Evolutionary conservation across 1,284 basidiomycete species (phyloP).

Genomic region (Ceratobasidium sp.): DNA sequence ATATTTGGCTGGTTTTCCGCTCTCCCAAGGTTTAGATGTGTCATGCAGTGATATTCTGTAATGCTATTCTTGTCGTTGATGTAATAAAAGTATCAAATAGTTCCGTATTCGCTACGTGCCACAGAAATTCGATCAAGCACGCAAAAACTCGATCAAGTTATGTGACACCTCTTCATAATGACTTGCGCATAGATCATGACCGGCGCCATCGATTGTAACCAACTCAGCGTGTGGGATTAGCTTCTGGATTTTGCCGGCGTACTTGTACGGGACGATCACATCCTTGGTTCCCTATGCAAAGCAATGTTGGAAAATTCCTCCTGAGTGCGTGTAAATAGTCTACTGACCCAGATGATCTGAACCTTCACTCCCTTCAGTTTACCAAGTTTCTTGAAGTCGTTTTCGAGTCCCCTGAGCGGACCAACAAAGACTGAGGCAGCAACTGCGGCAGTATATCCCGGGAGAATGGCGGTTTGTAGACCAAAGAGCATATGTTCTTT

Average conservation of each 20-base stretch:
- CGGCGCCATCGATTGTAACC: constrained; percentile 63
- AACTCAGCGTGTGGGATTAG: constrained; percentile 62
- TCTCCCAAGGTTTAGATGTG: no score
- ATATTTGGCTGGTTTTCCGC: no score
- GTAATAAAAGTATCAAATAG: background rate
- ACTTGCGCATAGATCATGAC: constrained; percentile 59
- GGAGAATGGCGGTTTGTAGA: constrained; percentile 71
- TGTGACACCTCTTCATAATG: constrained; percentile 40
- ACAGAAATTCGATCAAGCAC: background rate
- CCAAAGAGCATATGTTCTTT: constrained; percentile 59
- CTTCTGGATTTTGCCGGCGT: constrained; percentile 59
- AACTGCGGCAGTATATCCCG: constrained; percentile 71
- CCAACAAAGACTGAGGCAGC: constrained; percentile 76
- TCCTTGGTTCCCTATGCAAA: constrained; percentile 66
- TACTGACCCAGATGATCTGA: constrained; percentile 66
- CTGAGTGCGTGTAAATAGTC: background rate
- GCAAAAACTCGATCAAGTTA: constrained; percentile 40
- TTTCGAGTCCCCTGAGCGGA: constrained; percentile 64
- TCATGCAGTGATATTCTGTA: no score
- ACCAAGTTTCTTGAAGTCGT: constrained; percentile 59
- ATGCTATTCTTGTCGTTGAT: no score
- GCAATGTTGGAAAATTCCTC: background rate
- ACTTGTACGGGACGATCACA: constrained; percentile 65
- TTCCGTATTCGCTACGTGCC: background rate
- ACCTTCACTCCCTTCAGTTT: constrained; percentile 57